Evolutionary conservation across 2,329 filamentous ascomycete genomes (phyloP).

Genomic region (Neonectria magnoliae): DNA sequence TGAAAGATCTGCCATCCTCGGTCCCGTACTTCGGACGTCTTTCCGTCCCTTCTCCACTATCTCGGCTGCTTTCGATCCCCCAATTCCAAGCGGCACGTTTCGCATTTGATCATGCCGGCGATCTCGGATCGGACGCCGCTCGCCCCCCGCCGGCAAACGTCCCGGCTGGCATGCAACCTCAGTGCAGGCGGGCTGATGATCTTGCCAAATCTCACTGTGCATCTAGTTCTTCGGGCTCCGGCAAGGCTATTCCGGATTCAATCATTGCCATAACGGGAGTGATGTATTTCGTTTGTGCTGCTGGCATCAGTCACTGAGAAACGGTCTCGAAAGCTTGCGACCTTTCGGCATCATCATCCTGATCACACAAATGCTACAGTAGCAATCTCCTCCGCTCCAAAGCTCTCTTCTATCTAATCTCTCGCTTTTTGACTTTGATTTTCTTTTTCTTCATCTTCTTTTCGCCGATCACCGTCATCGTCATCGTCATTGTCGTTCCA

Average conservation of each 20-base stretch:
- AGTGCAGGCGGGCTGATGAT: neutral
- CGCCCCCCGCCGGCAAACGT: neutral
- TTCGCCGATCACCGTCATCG: slow-evolving; percentile 28
- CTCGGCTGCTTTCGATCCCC: neutral
- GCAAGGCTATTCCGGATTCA: neutral
- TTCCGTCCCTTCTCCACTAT: neutral
- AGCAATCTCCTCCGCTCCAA: neutral
- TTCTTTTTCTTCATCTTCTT: slow-evolving; percentile 20
- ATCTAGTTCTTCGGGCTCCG: neutral
- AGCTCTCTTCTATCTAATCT: neutral
- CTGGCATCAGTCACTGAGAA: neutral
- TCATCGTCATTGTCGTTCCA: slow-evolving; percentile 32
- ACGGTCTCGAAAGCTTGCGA: neutral
- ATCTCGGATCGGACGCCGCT: neutral
- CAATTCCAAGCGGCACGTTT: neutral
- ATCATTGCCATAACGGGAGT: neutral
- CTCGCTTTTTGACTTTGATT: slow-evolving; percentile 17
- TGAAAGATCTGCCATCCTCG: neutral
- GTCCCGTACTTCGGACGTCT: neutral
- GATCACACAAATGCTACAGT: neutral
- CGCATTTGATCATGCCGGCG: neutral
- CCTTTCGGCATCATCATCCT: neutral
- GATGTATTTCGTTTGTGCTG: neutral
- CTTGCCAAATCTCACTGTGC: neutral
- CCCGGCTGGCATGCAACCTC: neutral